Evolutionary conservation across 2,329 filamentous ascomycete genomes (phyloP), one percentile per base, ranked within the genome.

Genomic region (Thelonectria discophora): DNA sequence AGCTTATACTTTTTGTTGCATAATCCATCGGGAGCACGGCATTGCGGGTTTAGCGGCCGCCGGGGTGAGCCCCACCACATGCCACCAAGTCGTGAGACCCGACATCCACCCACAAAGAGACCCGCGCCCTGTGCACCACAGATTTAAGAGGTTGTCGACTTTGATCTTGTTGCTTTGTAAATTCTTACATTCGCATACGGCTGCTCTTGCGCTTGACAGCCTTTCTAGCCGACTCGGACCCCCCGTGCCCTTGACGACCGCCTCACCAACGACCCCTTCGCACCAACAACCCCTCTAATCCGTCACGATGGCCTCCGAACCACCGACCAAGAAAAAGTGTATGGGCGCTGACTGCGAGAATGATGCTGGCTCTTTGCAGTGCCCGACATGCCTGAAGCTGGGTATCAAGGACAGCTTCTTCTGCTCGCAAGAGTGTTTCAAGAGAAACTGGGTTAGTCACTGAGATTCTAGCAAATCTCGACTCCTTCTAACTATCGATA

Each of bases 361-460:
- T 66, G 90, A 94, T 66, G 94, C 94, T 59, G 90, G 92, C 63
- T 84, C 89, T 55, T 82, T 99, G 48, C 94, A 98, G 78, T 99
- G 95, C 78, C 95, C 95, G 56, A 98, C 92, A 51, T 99, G 95
- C 77, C 84, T 97, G 73, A 97, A 97, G 80, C 82, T 94, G 46
- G 92, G 90, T 55, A 90, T 89, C 72, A 88, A 94, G 75, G 92
- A 95, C 74, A 97, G 93, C 81, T 97, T 89, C 80, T 99, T 98
- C 81, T 99, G 95, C 82, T 93, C 93, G 27, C 95, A 99, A 78
- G 95, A 98, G 72, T 99, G 95, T 83, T 99, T 99, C 82, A 98
- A 97, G 85, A 90, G 89, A 78, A 99, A 93, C 83, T 99, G 95
- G 95, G 95, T 98, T 88, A 72, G 87, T 70, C 70, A 45, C 42